These are phyloP conservation scores for Schwanniomyces sp. DNA, from an alignment of 805 yeast species.

Conservation along the genomic window DNA sequence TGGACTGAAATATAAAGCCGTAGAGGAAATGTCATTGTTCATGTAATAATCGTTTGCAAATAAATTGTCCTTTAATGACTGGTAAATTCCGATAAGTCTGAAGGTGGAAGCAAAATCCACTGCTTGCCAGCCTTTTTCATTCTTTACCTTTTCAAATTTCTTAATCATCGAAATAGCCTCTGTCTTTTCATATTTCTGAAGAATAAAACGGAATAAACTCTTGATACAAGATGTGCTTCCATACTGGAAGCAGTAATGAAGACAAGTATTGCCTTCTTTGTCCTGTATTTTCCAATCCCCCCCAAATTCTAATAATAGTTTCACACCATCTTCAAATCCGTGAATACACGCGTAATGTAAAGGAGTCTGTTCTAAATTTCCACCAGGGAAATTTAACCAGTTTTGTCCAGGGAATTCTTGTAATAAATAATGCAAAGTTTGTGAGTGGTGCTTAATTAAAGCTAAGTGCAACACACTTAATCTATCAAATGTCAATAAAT, in stretches of 20 bases:
- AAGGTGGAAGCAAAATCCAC: constrained; percentile 31
- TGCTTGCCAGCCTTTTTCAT: constrained; percentile 33
- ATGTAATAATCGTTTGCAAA: constrained; percentile 10
- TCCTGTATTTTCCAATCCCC: constrained; percentile 34
- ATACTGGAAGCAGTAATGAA: constrained; percentile 39
- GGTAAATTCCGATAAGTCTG: constrained; percentile 25
- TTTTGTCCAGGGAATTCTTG: constrained; percentile 40
- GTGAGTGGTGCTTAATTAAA: constrained; percentile 29
- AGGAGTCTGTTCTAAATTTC: constrained; percentile 32
- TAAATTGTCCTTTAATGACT: constrained; percentile 19
- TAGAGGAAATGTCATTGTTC: constrained; percentile 6
- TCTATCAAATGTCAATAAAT: constrained; percentile 37
- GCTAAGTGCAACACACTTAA: constrained; percentile 38
- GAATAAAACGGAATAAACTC: constrained; percentile 18
- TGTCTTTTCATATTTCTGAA: constrained; percentile 10
- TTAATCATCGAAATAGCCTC: constrained; percentile 13
- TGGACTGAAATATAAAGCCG: constrained; percentile 4
- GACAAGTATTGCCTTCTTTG: constrained; percentile 33
- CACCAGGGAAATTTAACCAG: constrained; percentile 40
- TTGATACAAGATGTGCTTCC: constrained; percentile 32
- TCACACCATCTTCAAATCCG: constrained; percentile 38
- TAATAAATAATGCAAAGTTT: constrained; percentile 41
- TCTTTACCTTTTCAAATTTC: constrained; percentile 21
- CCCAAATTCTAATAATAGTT: constrained; percentile 39
- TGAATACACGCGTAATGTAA: constrained; percentile 34